These are phyloP conservation scores for Taphrina deformans DNA, from an alignment of 1,139 yeast genomes.

Conservation along the genomic window DNA sequence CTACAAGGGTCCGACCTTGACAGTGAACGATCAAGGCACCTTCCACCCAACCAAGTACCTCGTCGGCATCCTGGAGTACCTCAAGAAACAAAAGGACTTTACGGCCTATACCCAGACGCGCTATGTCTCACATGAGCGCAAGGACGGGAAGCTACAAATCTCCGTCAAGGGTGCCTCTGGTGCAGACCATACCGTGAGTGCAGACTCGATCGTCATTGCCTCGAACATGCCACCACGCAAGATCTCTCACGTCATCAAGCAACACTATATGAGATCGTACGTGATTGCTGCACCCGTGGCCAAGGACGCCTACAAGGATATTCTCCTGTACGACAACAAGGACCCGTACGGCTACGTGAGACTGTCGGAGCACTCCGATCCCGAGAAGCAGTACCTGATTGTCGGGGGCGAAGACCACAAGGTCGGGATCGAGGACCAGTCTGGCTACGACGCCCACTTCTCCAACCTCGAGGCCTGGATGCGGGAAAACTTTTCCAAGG, in stretches of 20 bases:
- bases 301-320: slow-evolving; percentile 7
- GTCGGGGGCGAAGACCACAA: slow-evolving; percentile 28
- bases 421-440: slow-evolving; percentile 18
- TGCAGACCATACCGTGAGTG: neutral
- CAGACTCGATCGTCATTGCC: slow-evolving; percentile 13
- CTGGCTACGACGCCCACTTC: slow-evolving; percentile 4
- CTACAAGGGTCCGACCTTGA: slow-evolving; percentile 12
- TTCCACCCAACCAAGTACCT: slow-evolving; percentile 32
- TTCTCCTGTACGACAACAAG: slow-evolving; percentile 19
- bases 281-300: slow-evolving; percentile 10
- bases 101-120: slow-evolving; percentile 19
- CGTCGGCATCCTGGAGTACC: slow-evolving; percentile 7
- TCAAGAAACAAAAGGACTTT: slow-evolving; percentile 4
- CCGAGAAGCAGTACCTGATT: slow-evolving; percentile 18
- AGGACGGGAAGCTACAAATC: neutral
- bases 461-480: slow-evolving; percentile 20
- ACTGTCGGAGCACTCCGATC: slow-evolving; percentile 2
- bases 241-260: slow-evolving; percentile 14
- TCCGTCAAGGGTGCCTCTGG: slow-evolving; percentile 8
- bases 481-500: slow-evolving; percentile 12
- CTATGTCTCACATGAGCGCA: slow-evolving; percentile 14
- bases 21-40: slow-evolving; percentile 14
- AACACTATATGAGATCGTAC: slow-evolving; percentile 21
- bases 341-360: slow-evolving; percentile 26
- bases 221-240: slow-evolving; percentile 26